Percentiles rank a stretch among this genome's conserved stretches.
phyloP scores from a whole-genome alignment of 1,284 basidiomycete species.

The Cronartium quercuum region DNA sequence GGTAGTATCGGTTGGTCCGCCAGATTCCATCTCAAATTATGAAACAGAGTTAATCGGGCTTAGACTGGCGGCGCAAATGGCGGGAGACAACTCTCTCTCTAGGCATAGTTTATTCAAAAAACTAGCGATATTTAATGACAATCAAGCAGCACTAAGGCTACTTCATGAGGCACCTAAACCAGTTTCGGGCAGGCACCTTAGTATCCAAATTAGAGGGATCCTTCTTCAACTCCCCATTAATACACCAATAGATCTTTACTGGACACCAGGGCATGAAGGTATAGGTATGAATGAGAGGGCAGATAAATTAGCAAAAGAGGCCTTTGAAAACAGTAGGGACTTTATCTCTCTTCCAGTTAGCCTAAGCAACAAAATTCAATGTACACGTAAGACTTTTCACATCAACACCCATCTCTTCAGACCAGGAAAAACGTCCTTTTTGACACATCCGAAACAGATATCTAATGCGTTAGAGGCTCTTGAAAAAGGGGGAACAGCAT shows the following conservation, averaged over 20 bases:
- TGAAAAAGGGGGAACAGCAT: background rate
- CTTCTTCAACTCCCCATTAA: background rate
- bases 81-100: no score
- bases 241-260: background rate
- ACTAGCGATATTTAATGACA: background rate
- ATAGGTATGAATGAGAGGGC: background rate
- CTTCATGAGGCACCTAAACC: background rate
- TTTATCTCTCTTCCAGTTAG: no score
- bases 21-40: no score
- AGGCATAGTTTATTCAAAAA: no score
- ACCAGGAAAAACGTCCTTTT: background rate
- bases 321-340: background rate
- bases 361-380: no score
- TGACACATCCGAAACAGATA: background rate
- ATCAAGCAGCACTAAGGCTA: background rate
- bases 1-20: no score
- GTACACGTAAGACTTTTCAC: no score
- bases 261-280: background rate
- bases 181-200: background rate
- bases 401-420: no score
- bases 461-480: background rate
- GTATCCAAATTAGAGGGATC: background rate
- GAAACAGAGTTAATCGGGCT: no score
- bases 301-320: background rate
- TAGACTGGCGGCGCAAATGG: no score